Percentiles rank a stretch among this genome's conserved stretches.
Conservation (phyloP, 2,329 filamentous ascomycete species). For the Phialophora verrucosa region DNA sequence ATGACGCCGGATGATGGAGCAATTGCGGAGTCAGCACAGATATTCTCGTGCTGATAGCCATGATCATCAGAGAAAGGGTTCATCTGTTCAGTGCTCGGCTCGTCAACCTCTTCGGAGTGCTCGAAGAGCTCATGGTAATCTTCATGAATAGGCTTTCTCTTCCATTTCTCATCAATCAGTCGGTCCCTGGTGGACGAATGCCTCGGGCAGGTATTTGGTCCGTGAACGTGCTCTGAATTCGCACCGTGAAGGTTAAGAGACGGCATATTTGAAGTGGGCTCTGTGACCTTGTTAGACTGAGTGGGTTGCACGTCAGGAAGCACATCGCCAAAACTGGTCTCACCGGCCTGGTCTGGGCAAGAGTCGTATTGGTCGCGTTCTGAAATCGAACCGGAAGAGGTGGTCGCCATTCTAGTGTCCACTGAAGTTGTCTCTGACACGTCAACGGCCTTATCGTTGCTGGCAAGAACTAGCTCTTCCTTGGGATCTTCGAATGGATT, state of each 20-base stretch:
- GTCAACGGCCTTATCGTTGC: slow-evolving; percentile 8
- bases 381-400: not conserved
- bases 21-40: not conserved
- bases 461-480: slow-evolving; percentile 8
- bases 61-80: slow-evolving; percentile 4
- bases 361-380: not conserved
- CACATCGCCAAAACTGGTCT: too few relatives aligned
- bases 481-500: slow-evolving; percentile 26
- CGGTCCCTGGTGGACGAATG: not conserved
- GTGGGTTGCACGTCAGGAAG: not conserved
- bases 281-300: not conserved
- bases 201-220: not conserved
- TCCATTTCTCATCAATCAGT: slow-evolving; percentile 14
- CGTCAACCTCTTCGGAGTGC: not conserved
- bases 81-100: not conserved
- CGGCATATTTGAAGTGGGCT: not conserved
- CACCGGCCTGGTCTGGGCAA: not conserved
- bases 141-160: slow-evolving; percentile 23
- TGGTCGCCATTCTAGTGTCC: not conserved
- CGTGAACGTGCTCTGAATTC: not conserved
- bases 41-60: not conserved
- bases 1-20: not conserved
- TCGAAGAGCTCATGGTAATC: slow-evolving; percentile 22
- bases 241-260: not conserved
- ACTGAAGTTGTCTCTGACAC: not conserved